A percentile compares a stretch with the other conserved stretches of the same genome.
Conservation (phyloP, 805 yeast genomes). For the Pachysolen tannophilus region DNA sequence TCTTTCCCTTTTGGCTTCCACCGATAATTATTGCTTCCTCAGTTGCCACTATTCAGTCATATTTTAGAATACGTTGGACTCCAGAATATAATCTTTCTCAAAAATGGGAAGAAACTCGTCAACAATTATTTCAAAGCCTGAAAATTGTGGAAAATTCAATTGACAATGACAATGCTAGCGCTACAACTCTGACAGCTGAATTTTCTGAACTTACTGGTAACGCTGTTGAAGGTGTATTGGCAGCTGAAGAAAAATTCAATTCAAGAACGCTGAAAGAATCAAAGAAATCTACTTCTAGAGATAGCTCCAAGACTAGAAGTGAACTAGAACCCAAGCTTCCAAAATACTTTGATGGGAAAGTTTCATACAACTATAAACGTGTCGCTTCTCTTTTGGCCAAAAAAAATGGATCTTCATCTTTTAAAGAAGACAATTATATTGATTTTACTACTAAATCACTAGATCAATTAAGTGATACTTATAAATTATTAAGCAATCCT, state of each 20-base stretch:
- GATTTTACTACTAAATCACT: neutral
- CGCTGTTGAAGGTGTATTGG: slow-evolving; percentile 8
- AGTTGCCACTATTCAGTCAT: slow-evolving; percentile 10
- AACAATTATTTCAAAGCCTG: no score
- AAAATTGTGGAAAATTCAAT: no score
- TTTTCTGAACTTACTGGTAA: slow-evolving; percentile 12
- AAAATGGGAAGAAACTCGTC: slow-evolving; percentile 14
- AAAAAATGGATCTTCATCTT: no score
- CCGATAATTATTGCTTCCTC: slow-evolving; percentile 26
- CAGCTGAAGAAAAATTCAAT: slow-evolving; percentile 4
- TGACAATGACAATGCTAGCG: slow-evolving; percentile 2
- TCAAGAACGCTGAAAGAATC: no score
- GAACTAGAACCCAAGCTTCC: no score
- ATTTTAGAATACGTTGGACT: slow-evolving; percentile 1
- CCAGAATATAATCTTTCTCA: slow-evolving; percentile 8
- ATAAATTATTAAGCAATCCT: slow-evolving; percentile 1
- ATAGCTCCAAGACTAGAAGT: no score
- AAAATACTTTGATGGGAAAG: no score
- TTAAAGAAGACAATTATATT: slow-evolving; percentile 1
- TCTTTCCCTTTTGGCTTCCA: slow-evolving; percentile 45
- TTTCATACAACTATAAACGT: no score
- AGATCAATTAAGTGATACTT: neutral
- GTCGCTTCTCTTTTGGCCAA: no score
- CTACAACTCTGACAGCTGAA: slow-evolving; percentile 10
- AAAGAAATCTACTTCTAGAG: no score